Conservation (phyloP, 129 eudicot genomes). For the Centrapalus pauciflorus region DNA sequence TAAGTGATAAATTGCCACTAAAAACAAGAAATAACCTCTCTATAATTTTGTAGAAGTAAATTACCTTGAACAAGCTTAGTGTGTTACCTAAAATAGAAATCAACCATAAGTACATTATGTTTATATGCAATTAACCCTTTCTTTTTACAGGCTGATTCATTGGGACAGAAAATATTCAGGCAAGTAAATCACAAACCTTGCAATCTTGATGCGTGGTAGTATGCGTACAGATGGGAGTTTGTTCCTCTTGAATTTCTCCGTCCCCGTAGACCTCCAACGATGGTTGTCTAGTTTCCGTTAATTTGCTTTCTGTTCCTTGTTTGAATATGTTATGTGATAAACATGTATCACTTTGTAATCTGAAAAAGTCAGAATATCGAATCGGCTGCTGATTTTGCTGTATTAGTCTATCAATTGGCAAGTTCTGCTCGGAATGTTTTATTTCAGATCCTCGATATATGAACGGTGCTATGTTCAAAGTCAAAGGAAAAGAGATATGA, state of each 20-base stretch:
- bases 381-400: constrained; percentile 21
- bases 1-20: too few relatives aligned
- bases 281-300: neutral
- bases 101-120: too few relatives aligned
- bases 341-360: constrained; percentile 24
- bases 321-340: constrained; percentile 4
- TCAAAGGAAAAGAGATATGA: constrained; percentile 69
- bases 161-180: neutral
- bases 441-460: constrained; percentile 43
- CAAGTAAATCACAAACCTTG: constrained; percentile 22
- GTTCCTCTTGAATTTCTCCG: constrained; percentile 18
- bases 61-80: too few relatives aligned
- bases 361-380: constrained; percentile 22
- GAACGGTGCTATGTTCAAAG: constrained; percentile 56
- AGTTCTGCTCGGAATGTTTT: constrained; percentile 30
- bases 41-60: too few relatives aligned
- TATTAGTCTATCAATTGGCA: constrained; percentile 17
- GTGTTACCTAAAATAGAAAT: too few relatives aligned
- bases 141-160: too few relatives aligned
- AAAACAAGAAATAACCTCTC: too few relatives aligned
- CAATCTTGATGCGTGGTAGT: constrained; percentile 16
- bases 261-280: constrained; percentile 3
- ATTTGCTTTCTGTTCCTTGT: constrained; percentile 6
- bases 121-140: too few relatives aligned
- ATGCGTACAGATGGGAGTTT: constrained; percentile 3